phyloP scores from a whole-genome alignment of 2,329 filamentous ascomycete species.

The Alternaria novae-zelandiae region DNA sequence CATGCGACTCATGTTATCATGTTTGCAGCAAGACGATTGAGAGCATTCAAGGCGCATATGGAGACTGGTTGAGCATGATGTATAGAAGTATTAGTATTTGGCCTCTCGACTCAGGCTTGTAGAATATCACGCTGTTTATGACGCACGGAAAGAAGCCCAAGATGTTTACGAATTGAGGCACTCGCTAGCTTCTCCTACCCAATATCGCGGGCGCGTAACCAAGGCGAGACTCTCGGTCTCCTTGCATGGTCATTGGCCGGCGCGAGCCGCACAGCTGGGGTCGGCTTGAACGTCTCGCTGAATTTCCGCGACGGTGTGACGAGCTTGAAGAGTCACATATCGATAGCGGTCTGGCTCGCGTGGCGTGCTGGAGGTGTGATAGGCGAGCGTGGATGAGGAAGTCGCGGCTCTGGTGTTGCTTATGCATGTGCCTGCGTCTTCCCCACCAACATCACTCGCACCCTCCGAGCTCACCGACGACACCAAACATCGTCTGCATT shows the following conservation, averaged over 20 bases:
- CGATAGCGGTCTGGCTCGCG: constrained; percentile 18
- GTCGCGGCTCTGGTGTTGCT: constrained; percentile 16
- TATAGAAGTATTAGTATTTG: constrained; percentile 30
- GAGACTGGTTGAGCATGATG: constrained; percentile 15
- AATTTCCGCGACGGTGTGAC: constrained; percentile 35
- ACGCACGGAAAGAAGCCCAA: not conserved
- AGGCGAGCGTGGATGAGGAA: constrained; percentile 10
- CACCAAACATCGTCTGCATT: constrained; percentile 2
- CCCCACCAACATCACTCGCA: constrained; percentile 2
- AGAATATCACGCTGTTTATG: constrained; percentile 19
- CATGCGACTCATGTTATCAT: constrained; percentile 5
- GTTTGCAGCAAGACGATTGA: constrained; percentile 22
- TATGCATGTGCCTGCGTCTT: constrained; percentile 24
- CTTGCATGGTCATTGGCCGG: constrained; percentile 25
- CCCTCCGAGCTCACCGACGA: constrained; percentile 6
- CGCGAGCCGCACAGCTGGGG: constrained; percentile 34
- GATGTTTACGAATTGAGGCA: not conserved
- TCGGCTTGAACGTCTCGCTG: constrained; percentile 25
- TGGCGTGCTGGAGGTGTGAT: constrained; percentile 19
- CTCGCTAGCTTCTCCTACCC: constrained; percentile 4
- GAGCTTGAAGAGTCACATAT: constrained; percentile 3
- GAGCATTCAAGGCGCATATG: constrained; percentile 41
- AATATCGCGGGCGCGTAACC: constrained; percentile 37
- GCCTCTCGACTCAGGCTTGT: constrained; percentile 47
- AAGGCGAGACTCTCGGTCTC: constrained; percentile 23